Base-by-base conservation (phyloP, 2,329 filamentous ascomycete genomes). In the Huntiella bhutanensis region DNA sequence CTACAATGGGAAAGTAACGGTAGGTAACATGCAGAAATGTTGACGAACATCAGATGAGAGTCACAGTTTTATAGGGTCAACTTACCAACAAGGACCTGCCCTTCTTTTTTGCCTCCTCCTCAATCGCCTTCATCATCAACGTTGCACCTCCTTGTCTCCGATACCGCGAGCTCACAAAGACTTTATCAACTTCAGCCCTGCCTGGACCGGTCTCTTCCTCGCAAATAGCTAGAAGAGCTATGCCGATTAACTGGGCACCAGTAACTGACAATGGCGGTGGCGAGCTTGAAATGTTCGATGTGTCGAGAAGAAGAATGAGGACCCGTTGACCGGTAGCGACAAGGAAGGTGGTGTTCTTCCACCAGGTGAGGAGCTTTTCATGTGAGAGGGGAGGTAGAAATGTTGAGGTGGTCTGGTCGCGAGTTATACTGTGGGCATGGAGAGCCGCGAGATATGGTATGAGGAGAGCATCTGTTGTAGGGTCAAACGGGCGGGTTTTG, bases 331-430 rank as follows among this genome's bases (percentile, higher is more conserved):
- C 67, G 12, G 58, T 55, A 12, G 54, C 57, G 28, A 68, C 63
- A 54, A 75, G 67, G 16, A 64, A 60, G 45, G 71, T 66, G 17
- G 65, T 60, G 16, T 65, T 62, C 54, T 68, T 67, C 75, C 74
- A 79, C 64, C 68, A 77, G 6, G 60, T 53, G 28, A 71, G 60
- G 35, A 79, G 67, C 55, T 71, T 72, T 34, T 67, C 62, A 55
- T 72, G 64, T 41, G 66, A 66, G 33, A 78, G 60, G 0, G 75
- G 74, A n/a, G 72, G 71, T 11, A 75, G 61, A 55, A 78, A 79
- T 4, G 66, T 71, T 19, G 70, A 70, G 33, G 73, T 64, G 51
- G 68, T 70, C 54, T 66, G 63, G 58, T 75, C 73, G 49, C 67
- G 61, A 4, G 67, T 69, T 55, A 80, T 74, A 59, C 73, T 77